These are phyloP conservation scores for Sporodiniella umbellata DNA, from an alignment of 371 early-diverging fungal species.

Conservation along the genomic window DNA sequence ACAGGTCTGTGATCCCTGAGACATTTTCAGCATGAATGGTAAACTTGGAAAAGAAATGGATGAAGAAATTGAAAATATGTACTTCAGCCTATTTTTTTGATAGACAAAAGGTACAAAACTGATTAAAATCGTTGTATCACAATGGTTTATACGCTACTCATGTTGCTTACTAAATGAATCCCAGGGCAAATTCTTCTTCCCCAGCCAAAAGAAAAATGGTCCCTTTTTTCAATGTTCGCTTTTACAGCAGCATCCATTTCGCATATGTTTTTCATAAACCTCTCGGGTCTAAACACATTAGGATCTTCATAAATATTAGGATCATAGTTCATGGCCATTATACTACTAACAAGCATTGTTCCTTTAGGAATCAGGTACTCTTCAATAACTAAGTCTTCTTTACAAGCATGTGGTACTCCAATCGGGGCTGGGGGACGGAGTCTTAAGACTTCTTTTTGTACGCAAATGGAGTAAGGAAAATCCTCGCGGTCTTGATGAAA, in stretches of 20 bases:
- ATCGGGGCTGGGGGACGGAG: slow-evolving; percentile 3
- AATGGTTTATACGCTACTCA: neutral
- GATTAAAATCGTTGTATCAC: neutral
- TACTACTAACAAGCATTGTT: slow-evolving; percentile 6
- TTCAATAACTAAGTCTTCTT: slow-evolving; percentile 7
- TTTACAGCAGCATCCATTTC: slow-evolving; percentile 11
- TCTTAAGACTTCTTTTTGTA: slow-evolving; percentile 13
- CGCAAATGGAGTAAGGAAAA: slow-evolving; percentile 6
- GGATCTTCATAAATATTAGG: slow-evolving; percentile 6
- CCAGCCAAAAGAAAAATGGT: slow-evolving; percentile 22
- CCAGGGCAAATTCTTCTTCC: slow-evolving; percentile 22
- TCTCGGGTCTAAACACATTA: slow-evolving; percentile 11
- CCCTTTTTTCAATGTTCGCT: slow-evolving; percentile 9
- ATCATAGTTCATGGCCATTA: slow-evolving; percentile 13
- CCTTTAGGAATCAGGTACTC: slow-evolving; percentile 12
- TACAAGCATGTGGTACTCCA: slow-evolving; percentile 9
- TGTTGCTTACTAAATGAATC: slow-evolving; percentile 3
- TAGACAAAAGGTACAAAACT: too few species aligned
- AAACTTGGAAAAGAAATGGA: slow-evolving; percentile 5
- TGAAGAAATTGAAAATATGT: slow-evolving; percentile 7
- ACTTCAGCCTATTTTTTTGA: slow-evolving; percentile 16
- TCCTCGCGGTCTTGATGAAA: slow-evolving; percentile 4
- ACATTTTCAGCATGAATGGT: too few species aligned
- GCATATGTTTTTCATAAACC: slow-evolving; percentile 11
- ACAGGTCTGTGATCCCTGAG: too few species aligned